A percentile compares a stretch with the other conserved stretches of the same genome.
Evolutionary conservation across 2,329 filamentous ascomycete species (phyloP).

Genomic region (Fusarium xylarioides): DNA sequence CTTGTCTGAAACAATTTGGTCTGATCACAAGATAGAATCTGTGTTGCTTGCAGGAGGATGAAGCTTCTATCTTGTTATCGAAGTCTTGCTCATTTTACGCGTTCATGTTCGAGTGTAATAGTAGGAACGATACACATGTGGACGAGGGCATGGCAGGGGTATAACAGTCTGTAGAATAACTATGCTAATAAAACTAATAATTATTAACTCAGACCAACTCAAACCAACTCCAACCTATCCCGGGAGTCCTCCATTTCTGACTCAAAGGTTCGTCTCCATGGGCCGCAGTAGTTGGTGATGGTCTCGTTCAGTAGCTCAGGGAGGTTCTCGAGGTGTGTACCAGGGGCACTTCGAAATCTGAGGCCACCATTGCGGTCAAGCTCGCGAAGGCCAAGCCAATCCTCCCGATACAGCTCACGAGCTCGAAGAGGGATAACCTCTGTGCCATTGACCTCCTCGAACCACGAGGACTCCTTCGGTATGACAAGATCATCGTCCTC

Average conservation of each 20-base stretch:
- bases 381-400: slow-evolving; percentile 87
- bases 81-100: neutral
- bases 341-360: slow-evolving; percentile 76
- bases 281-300: slow-evolving; percentile 74
- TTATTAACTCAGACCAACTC: neutral
- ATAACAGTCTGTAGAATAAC: neutral
- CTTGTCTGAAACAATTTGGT: neutral
- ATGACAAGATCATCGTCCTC: slow-evolving; percentile 85
- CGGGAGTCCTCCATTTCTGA: slow-evolving; percentile 31
- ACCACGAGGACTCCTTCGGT: slow-evolving; percentile 92
- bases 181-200: neutral
- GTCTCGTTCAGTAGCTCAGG: slow-evolving; percentile 71
- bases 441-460: slow-evolving; percentile 82
- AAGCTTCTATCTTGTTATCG: neutral
- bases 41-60: neutral
- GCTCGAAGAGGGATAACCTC: slow-evolving; percentile 74
- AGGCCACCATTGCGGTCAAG: slow-evolving; percentile 83
- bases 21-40: neutral
- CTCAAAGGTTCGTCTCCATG: slow-evolving; percentile 52
- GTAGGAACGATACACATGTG: neutral
- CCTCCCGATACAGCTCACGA: slow-evolving; percentile 80
- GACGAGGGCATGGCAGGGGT: neutral
- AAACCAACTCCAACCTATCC: neutral
- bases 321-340: slow-evolving; percentile 83
- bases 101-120: fast-evolving